Evolutionary conservation across 2,329 filamentous ascomycete genomes (phyloP).

Genomic region (Aphanoascus verrucosus): DNA sequence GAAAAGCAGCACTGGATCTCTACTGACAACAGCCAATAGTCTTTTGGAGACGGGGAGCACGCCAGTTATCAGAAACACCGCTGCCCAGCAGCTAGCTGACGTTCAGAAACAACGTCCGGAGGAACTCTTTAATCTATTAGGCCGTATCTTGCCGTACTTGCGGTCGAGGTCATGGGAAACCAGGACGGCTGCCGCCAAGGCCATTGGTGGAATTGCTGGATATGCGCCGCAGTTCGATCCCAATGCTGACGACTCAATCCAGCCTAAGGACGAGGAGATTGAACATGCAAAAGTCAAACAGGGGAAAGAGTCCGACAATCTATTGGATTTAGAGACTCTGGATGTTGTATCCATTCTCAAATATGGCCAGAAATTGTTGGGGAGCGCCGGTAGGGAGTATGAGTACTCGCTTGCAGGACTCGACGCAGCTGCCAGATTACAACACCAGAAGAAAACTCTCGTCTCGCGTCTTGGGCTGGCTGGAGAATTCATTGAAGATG

Average conservation of each 20-base stretch:
- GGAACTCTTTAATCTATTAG: constrained; percentile 90
- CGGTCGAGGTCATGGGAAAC: constrained; percentile 97
- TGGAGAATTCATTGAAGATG: constrained; percentile 75
- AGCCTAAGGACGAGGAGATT: constrained; percentile 42
- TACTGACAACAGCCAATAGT: constrained; percentile 37
- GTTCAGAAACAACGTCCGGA: constrained; percentile 97
- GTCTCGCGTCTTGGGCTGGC: constrained; percentile 70
- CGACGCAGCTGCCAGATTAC: constrained; percentile 68
- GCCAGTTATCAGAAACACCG: constrained; percentile 88
- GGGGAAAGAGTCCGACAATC: constrained; percentile 42
- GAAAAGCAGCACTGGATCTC: no score
- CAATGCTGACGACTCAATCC: constrained; percentile 57
- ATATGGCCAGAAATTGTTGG: constrained; percentile 71
- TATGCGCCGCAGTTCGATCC: constrained; percentile 83
- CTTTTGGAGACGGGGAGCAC: constrained; percentile 97
- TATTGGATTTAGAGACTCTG: constrained; percentile 61
- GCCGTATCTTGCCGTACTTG: constrained; percentile 87
- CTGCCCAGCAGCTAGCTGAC: constrained; percentile 90
- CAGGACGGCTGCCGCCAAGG: constrained; percentile 81
- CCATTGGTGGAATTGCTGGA: constrained; percentile 84
- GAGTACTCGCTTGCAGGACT: constrained; percentile 75
- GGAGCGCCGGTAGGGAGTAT: constrained; percentile 68
- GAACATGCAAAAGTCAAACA: constrained; percentile 42
- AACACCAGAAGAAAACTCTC: constrained; percentile 82
- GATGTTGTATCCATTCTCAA: constrained; percentile 71